phyloP scores from a whole-genome alignment of 139 green algal genomes.

The Monoraphidium neglectum region DNA sequence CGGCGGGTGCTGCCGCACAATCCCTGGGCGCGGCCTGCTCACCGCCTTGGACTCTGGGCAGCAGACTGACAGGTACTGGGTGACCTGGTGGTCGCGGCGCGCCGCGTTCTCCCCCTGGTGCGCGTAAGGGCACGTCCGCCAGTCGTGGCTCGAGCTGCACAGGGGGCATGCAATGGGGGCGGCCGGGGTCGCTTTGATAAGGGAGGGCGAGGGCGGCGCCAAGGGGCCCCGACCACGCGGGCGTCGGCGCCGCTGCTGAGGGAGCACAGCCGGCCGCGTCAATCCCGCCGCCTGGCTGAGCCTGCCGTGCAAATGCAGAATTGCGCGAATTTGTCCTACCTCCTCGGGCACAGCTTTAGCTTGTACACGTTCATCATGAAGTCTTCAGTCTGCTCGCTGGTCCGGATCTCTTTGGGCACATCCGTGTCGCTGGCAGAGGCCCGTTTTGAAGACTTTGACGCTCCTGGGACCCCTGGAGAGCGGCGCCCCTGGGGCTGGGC shows the following conservation, averaged over 20 bases:
- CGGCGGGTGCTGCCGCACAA: not conserved
- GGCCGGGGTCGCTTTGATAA: too few species aligned
- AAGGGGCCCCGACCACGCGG: too few species aligned
- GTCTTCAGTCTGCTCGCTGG: not conserved
- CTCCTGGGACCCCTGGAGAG: not conserved
- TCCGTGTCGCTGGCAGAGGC: not conserved
- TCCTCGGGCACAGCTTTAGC: not conserved
- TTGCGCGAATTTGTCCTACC: too few species aligned
- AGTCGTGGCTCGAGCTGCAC: slow-evolving; percentile 5
- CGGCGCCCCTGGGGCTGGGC: not conserved
- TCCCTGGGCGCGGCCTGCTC: not conserved
- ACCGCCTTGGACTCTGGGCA: slow-evolving; percentile 14
- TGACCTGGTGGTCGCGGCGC: slow-evolving; percentile 1
- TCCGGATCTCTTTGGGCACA: not conserved
- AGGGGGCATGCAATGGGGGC: not conserved
- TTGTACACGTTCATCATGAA: slow-evolving; percentile 15
- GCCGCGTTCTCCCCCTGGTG: slow-evolving; percentile 18
- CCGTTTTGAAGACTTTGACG: not conserved
- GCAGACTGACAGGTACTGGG: slow-evolving; percentile 1
- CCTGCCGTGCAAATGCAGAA: too few species aligned
- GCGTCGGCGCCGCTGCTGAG: too few species aligned
- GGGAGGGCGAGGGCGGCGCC: too few species aligned
- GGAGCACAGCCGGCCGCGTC: too few species aligned
- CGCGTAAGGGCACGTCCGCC: slow-evolving; percentile 7
- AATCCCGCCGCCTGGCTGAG: too few species aligned